A percentile compares a stretch with the other conserved stretches of the same genome.
These are phyloP conservation scores for Neospermospora avenae DNA, from an alignment of 2,329 filamentous ascomycete genomes.

Conservation along the genomic window DNA sequence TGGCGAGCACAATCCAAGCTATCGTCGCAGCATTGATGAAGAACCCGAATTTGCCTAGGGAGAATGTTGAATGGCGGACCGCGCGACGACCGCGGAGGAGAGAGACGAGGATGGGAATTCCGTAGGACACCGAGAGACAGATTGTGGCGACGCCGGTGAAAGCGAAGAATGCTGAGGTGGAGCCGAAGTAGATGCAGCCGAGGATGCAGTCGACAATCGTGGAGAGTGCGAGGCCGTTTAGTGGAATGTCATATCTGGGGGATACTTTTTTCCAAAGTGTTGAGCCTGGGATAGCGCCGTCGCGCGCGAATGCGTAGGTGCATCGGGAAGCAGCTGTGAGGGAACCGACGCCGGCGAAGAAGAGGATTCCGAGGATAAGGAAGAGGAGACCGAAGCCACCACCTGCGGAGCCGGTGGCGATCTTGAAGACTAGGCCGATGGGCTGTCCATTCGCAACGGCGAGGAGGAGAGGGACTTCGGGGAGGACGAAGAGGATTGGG, in stretches of 20 bases:
- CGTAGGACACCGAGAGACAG: slow-evolving; percentile 72
- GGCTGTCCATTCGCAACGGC: slow-evolving; percentile 69
- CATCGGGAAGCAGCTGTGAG: slow-evolving; percentile 71
- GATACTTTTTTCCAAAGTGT: slow-evolving; percentile 65
- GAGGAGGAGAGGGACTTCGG: slow-evolving; percentile 61
- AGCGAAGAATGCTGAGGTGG: slow-evolving; percentile 71
- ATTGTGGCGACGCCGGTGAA: slow-evolving; percentile 81
- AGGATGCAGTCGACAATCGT: slow-evolving; percentile 67
- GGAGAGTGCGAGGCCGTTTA: slow-evolving; percentile 67
- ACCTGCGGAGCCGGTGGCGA: slow-evolving; percentile 53
- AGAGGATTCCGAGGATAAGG: slow-evolving; percentile 70
- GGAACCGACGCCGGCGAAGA: slow-evolving; percentile 74
- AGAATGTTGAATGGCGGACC: slow-evolving; percentile 63
- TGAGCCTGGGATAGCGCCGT: slow-evolving; percentile 71
- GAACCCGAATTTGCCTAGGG: slow-evolving; percentile 66
- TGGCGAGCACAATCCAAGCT: slow-evolving; percentile 67
- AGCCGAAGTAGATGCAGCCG: slow-evolving; percentile 77
- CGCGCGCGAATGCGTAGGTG: slow-evolving; percentile 73
- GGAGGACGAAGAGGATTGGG: slow-evolving; percentile 73
- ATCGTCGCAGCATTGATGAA: slow-evolving; percentile 65
- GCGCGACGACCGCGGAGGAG: slow-evolving; percentile 63
- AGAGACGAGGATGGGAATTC: slow-evolving; percentile 70
- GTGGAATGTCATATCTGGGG: slow-evolving; percentile 62
- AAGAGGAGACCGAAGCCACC: slow-evolving; percentile 71
- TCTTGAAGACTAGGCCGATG: slow-evolving; percentile 73